These are phyloP conservation scores for Yamadazyma membranifaciens DNA, from an alignment of 1,139 yeast genomes.

Conservation along the genomic window DNA sequence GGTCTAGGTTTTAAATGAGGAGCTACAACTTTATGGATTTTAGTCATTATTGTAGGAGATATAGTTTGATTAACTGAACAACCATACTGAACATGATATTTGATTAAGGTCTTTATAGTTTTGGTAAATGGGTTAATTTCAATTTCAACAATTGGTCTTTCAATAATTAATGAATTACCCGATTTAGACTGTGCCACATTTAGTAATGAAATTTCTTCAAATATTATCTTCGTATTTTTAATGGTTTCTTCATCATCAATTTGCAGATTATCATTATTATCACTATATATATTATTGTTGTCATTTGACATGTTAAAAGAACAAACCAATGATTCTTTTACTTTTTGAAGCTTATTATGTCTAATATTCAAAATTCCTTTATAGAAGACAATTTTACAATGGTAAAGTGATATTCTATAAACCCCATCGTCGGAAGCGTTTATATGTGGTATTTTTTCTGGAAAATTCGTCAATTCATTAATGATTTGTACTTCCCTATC, in stretches of 20 bases:
- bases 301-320: conserved; percentile 12
- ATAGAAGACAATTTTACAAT: conserved; percentile 9
- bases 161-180: conserved; percentile 12
- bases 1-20: conserved; percentile 9
- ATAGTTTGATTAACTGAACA: conserved; percentile 15
- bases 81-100: conserved; percentile 15
- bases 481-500: conserved; percentile 8
- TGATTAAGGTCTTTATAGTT: conserved; percentile 8
- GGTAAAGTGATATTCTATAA: not conserved
- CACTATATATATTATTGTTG: not conserved
- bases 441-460: not conserved
- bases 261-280: conserved; percentile 3
- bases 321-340: conserved; percentile 15
- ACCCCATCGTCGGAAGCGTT: conserved; percentile 1
- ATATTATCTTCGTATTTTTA: conserved; percentile 1
- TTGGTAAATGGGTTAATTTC: conserved; percentile 10
- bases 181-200: conserved; percentile 14
- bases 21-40: conserved; percentile 12
- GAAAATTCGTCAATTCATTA: conserved; percentile 1
- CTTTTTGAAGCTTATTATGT: conserved; percentile 13
- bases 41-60: conserved; percentile 12
- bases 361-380: conserved; percentile 13
- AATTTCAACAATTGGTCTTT: conserved; percentile 11
- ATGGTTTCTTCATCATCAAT: not conserved
- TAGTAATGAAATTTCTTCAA: conserved; percentile 15